Evolutionary conservation across 23 red algal genomes (phyloP), one percentile per base, ranked within the genome.

Genomic region (Gracilariopsis chorda): DNA sequence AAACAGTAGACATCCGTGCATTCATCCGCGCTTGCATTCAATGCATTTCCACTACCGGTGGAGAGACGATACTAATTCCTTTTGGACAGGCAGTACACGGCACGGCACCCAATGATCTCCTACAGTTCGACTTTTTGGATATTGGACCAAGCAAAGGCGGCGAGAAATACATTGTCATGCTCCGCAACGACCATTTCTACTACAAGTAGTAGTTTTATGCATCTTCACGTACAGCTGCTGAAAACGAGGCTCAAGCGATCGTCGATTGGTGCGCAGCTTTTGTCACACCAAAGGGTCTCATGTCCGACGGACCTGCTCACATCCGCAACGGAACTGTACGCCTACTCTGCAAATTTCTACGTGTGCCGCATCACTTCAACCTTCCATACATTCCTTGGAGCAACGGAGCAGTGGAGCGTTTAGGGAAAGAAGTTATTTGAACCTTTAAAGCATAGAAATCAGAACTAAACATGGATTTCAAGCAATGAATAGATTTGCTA

Each of bases 281-380:
- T 65, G 28, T 2, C 3, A 35, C 39, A 3, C 60, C 60, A 4
- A 4, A 65, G 4, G 28, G 60, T 36, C 40, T 77, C 30, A 48
- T 77, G 71, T 77, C 36, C n/a, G 71, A 77, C 19, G 71, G 71
- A 30, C 71, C 71, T 2, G 47, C 71, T 27, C 71, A 77, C 25
- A 16, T 52, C 27, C 40, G 71, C 43, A 77, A 77, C 71, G 37
- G 17, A 48, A 77, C 71, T 37, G 2, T 77, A 30, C 39, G 71
- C 13, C 40, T 77, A 8, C 2, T 77, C 24, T 3, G 7, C 21
- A 77, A 77, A 23, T 33, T 8, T 10, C 6, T 77, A 27, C 4
- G 40, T 7, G 40, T 77, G 33, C n/a, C 71, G 7, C 71, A 52
- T 7, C 71, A 77, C 5, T 77, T 77, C 4, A 77, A 7, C 35